Evolutionary conservation across 495 filamentous ascomycete species (phyloP), one percentile per base, ranked within the genome.

Genomic region (Chaetomium fimeti): DNA sequence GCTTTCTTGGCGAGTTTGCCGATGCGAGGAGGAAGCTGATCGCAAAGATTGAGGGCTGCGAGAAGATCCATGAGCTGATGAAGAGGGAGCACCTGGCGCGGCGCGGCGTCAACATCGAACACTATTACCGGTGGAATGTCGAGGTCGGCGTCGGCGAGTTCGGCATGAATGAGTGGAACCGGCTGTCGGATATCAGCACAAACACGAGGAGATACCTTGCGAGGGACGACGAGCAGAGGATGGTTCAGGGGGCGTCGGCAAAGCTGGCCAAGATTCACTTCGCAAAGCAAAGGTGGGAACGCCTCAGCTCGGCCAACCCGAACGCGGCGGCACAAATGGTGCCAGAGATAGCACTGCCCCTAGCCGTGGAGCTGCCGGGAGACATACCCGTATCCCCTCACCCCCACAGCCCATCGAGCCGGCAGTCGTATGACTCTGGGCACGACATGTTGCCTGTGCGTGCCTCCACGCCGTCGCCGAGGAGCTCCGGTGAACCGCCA

Each of bases 61-160:
- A 98, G 72, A 87, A 85, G 64, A 96, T 91, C 18, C 95, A 98
- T 74, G 85, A 89, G 66, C 79, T 84, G 58, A 96, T 98, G 88
- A 81, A 89, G 54, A 77, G 77, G 42, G 90, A 93, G 25, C 84
- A 89, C 58, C 82, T 98, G 24, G 79, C 85, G 15, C 89, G 89
- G 73, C 86, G 91, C 32, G 85, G 89, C 24, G 91, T 97, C 57
- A 90, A 87, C 66, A 84, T 87, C 54, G 92, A 97, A 61, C 92
- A 96, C 74, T 98, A 98, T 82, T 96, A 92, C 76, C 89, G 94
- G n/a, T 82, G 97, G 28, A 98, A 98, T 65, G 94, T 97, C 27
- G 93, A 98, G 71, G 89, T 97, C 6, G 95, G 94, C 0, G 95
- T 98, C 25, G 94, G 94, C 48, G 95, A 98, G 71, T 97, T 97